These are phyloP conservation scores for Didymella pomorum DNA, from an alignment of 2,329 filamentous ascomycete species.

Conservation along the genomic window DNA sequence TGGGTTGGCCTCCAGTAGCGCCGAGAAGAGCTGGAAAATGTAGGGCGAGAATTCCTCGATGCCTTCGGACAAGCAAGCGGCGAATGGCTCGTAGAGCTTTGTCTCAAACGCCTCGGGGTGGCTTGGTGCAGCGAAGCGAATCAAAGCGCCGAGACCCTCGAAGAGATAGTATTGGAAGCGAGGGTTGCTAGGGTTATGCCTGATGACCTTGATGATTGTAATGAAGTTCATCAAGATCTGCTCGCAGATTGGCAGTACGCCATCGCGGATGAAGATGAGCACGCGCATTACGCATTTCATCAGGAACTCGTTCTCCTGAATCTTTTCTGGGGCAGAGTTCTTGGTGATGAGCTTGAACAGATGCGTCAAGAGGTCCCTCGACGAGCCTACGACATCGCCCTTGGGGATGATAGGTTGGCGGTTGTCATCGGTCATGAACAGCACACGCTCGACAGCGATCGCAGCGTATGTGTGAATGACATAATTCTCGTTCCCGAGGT, in stretches of 20 bases:
- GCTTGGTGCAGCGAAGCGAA: constrained; percentile 74
- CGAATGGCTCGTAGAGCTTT: constrained; percentile 83
- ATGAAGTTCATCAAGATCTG: constrained; percentile 83
- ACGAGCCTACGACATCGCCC: constrained; percentile 78
- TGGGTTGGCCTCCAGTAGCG: constrained; percentile 86
- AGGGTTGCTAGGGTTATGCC: constrained; percentile 94
- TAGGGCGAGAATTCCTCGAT: constrained; percentile 96
- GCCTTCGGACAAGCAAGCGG: constrained; percentile 79
- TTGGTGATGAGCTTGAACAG: constrained; percentile 91
- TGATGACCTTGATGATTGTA: constrained; percentile 89
- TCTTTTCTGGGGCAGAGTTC: constrained; percentile 83
- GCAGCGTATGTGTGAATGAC: constrained; percentile 98
- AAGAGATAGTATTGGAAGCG: constrained; percentile 99
- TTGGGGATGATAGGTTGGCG: constrained; percentile 82
- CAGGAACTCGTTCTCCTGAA: constrained; percentile 98
- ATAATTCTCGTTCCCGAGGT: constrained; percentile 88
- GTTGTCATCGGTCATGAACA: constrained; percentile 80
- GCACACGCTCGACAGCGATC: constrained; percentile 91
- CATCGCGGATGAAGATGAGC: constrained; percentile 89
- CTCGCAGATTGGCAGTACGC: constrained; percentile 75
- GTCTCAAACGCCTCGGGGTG: constrained; percentile 79
- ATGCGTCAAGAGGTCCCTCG: constrained; percentile 86
- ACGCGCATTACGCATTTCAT: constrained; percentile 99
- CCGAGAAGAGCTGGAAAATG: constrained; percentile 92
- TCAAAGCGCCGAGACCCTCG: constrained; percentile 88